phyloP scores from a whole-genome alignment of 2,329 filamentous ascomycete genomes.

The Cercospora zeina region DNA sequence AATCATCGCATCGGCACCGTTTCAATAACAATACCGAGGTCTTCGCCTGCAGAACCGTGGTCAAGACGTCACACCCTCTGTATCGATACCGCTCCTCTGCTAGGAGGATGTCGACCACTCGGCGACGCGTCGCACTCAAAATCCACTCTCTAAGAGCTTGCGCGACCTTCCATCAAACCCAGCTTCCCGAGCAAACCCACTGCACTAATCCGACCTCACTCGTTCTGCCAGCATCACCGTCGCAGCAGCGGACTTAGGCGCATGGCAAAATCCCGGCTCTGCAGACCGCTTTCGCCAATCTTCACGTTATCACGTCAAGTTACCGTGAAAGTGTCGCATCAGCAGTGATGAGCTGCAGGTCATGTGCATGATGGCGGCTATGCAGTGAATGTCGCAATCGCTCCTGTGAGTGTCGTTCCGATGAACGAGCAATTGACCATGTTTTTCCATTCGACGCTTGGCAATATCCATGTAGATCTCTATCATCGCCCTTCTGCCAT shows the following conservation, averaged over 20 bases:
- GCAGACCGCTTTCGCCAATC: slow-evolving; percentile 3
- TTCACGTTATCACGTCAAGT: background rate
- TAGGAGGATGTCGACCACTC: background rate
- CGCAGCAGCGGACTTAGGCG: background rate
- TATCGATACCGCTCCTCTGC: slow-evolving; percentile 3
- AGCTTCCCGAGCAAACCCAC: background rate
- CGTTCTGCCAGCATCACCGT: background rate
- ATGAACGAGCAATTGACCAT: too few species aligned
- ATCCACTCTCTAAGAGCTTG: background rate
- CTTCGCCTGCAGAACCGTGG: background rate
- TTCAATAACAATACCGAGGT: background rate
- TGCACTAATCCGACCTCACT: background rate
- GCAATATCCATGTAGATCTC: too few species aligned
- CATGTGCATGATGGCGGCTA: background rate
- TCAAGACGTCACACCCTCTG: slow-evolving; percentile 5
- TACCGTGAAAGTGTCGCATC: background rate
- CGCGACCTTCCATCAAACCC: background rate
- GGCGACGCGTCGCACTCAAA: background rate
- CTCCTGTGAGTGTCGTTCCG: too few species aligned
- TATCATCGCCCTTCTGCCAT: too few species aligned
- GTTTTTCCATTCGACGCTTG: too few species aligned
- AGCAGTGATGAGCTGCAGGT: background rate
- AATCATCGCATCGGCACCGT: background rate
- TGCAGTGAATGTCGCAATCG: background rate
- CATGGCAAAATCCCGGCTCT: slow-evolving; percentile 6